Percentiles rank a stretch among this genome's conserved stretches.
These are phyloP conservation scores for Cyberlindnera mrakii DNA, from an alignment of 805 yeast species.

Conservation along the genomic window DNA sequence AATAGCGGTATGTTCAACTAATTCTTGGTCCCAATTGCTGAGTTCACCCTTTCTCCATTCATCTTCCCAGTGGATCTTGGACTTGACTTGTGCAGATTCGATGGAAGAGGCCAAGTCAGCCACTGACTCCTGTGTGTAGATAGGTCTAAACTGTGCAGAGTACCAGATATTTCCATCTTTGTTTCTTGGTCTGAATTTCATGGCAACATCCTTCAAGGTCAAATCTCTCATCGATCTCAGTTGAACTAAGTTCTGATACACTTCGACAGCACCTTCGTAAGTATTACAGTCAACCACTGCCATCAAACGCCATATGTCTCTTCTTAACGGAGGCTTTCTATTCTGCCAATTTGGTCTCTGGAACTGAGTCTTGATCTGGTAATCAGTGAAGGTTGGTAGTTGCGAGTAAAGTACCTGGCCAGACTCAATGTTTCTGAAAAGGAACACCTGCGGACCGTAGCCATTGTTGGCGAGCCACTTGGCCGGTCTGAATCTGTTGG, in stretches of 20 bases:
- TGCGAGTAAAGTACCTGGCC: conserved; percentile 92
- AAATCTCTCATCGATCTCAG: conserved; percentile 71
- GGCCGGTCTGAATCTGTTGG: conserved; percentile 44
- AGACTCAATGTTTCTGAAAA: conserved; percentile 78
- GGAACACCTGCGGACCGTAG: conserved; percentile 76
- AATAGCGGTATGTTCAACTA: conserved; percentile 56
- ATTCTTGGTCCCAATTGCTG: conserved; percentile 56
- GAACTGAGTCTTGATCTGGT: conserved; percentile 50
- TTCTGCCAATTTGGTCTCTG: conserved; percentile 87
- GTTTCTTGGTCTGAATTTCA: conserved; percentile 63
- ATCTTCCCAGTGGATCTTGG: conserved; percentile 73
- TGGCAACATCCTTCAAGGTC: conserved; percentile 51
- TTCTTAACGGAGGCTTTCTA: conserved; percentile 69
- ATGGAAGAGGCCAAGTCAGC: conserved; percentile 71
- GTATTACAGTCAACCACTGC: conserved; percentile 66
- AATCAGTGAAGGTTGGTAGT: conserved; percentile 53
- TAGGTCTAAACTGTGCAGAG: conserved; percentile 83
- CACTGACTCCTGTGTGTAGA: conserved; percentile 85
- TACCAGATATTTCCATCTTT: conserved; percentile 80
- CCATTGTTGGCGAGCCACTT: conserved; percentile 53
- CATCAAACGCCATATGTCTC: conserved; percentile 88
- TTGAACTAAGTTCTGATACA: conserved; percentile 69
- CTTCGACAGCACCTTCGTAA: conserved; percentile 61
- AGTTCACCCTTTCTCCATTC: conserved; percentile 83
- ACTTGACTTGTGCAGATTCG: conserved; percentile 45